Percentiles rank a stretch among this genome's conserved stretches.
These are phyloP conservation scores for Lagerstroemia speciosa DNA, from an alignment of 345 rosid species.

Conservation along the genomic window DNA sequence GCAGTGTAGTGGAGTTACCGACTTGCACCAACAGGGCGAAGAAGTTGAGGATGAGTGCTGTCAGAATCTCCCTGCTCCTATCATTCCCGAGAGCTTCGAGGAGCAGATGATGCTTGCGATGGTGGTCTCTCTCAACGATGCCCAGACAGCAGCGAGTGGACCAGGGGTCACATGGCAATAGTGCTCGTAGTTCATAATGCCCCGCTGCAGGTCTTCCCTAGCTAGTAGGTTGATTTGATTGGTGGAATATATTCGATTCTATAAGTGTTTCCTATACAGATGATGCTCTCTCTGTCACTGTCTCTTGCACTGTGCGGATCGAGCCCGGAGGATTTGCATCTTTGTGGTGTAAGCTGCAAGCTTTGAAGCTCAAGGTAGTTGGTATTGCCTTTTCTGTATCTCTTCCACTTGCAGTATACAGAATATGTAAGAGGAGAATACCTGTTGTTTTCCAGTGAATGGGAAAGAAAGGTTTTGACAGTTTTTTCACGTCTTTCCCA, in stretches of 20 bases:
- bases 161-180: constrained; percentile 67
- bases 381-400: neutral
- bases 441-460: neutral
- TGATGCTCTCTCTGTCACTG: neutral
- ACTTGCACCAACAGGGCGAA: constrained; percentile 30
- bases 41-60: constrained; percentile 24
- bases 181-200: neutral
- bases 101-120: constrained; percentile 97
- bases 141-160: constrained; percentile 43
- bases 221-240: constrained; percentile 1
- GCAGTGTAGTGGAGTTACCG: constrained; percentile 30
- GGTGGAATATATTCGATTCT: neutral
- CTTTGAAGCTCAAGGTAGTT: neutral
- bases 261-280: neutral
- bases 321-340: neutral
- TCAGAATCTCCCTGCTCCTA: constrained; percentile 32
- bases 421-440: neutral
- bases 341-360: neutral
- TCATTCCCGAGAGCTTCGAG: constrained; percentile 80
- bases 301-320: neutral
- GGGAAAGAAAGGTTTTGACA: neutral
- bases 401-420: neutral
- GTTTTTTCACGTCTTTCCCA: neutral
- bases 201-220: neutral
- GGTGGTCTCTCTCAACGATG: constrained; percentile 89